These are phyloP conservation scores for Hortaea sp. DNA, from an alignment of 2,329 filamentous ascomycete genomes.

Conservation along the genomic window DNA sequence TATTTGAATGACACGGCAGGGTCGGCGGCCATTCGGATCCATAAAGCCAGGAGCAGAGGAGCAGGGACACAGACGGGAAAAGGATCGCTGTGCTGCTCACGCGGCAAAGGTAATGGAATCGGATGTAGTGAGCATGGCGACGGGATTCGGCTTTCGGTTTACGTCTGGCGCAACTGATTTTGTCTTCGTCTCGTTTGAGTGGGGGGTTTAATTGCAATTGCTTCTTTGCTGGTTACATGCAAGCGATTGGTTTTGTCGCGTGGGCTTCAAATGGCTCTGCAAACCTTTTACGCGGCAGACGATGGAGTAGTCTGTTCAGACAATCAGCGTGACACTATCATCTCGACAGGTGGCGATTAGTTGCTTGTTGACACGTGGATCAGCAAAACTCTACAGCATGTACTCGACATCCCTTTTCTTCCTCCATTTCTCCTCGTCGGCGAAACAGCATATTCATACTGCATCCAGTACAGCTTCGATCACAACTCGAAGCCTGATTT, in stretches of 20 bases:
- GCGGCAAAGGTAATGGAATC: constrained; percentile 5
- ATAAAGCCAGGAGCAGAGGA: too few species aligned
- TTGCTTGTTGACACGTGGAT: constrained; percentile 88
- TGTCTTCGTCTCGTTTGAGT: too few species aligned
- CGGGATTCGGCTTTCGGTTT: too few species aligned
- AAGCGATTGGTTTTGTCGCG: not conserved
- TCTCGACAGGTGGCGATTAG: constrained; percentile 76
- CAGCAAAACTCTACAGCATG: constrained; percentile 59
- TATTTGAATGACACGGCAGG: too few species aligned
- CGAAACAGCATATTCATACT: constrained; percentile 36
- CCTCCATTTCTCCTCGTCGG: constrained; percentile 16
- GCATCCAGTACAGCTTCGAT: constrained; percentile 37
- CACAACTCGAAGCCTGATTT: constrained; percentile 48
- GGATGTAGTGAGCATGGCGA: too few species aligned
- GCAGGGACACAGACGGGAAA: not conserved
- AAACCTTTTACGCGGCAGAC: not conserved
- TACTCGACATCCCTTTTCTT: constrained; percentile 39
- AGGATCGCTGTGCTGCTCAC: constrained; percentile 11
- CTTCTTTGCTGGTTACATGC: too few species aligned
- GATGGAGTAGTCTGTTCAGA: constrained; percentile 63
- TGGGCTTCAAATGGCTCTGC: too few species aligned
- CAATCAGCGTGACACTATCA: constrained; percentile 68
- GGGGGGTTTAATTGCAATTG: too few species aligned
- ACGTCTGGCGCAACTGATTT: too few species aligned
- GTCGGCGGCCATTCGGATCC: too few species aligned